A percentile compares a stretch with the other conserved stretches of the same genome.
Evolutionary conservation across 2,329 filamentous ascomycete genomes (phyloP).

Genomic region (Aphanocladium album): DNA sequence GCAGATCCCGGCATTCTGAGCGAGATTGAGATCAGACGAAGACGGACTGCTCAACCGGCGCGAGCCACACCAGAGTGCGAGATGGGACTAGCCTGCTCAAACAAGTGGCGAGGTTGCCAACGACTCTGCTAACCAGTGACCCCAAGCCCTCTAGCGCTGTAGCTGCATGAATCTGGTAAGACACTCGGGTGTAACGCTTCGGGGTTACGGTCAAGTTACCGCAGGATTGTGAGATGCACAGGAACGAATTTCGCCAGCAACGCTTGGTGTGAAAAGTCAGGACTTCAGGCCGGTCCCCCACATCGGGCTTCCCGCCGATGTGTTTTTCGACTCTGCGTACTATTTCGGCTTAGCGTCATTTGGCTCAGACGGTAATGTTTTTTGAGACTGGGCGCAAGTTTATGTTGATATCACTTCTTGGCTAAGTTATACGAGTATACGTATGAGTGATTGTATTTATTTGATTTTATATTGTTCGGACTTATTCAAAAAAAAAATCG

Average conservation of each 20-base stretch:
- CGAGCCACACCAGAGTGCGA: background rate
- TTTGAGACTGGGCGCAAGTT: no score
- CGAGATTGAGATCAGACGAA: background rate
- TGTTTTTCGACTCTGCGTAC: background rate
- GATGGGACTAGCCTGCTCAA: background rate
- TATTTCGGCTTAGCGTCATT: background rate
- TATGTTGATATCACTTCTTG: no score
- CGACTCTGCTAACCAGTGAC: background rate
- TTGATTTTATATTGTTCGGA: no score
- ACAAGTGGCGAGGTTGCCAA: background rate
- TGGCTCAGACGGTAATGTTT: no score
- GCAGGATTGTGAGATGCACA: constrained; percentile 1
- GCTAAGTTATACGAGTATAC: no score
- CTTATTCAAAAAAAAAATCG: no score
- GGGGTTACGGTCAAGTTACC: background rate
- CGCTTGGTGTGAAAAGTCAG: background rate
- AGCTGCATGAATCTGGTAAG: background rate
- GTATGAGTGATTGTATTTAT: no score
- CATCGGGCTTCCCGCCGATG: constrained; percentile 1
- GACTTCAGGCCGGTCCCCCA: background rate
- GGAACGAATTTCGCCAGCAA: background rate
- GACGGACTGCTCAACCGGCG: background rate
- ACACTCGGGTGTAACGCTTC: background rate
- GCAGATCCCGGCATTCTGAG: constrained; percentile 2
- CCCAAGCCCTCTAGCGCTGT: background rate